phyloP scores from a whole-genome alignment of 768 basidiomycete genomes.

The Lepiota subincarnata region DNA sequence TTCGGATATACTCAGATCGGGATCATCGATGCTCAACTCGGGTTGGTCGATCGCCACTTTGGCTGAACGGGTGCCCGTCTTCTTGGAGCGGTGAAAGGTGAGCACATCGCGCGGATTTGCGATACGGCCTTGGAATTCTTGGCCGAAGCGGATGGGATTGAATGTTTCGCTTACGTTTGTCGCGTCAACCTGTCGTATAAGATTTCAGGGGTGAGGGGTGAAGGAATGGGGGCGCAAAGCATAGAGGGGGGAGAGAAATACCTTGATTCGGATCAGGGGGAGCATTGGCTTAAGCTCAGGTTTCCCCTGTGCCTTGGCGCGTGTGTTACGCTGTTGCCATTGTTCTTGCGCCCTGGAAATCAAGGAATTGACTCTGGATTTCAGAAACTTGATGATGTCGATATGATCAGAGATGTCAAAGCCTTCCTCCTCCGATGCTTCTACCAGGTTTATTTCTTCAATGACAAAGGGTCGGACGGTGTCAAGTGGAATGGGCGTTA shows the following conservation, averaged over 20 bases:
- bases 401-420: slow-evolving; percentile 79
- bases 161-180: slow-evolving; percentile 88
- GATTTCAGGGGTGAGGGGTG: background rate
- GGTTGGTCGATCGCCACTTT: slow-evolving; percentile 76
- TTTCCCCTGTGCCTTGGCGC: slow-evolving; percentile 58
- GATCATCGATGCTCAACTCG: slow-evolving; percentile 78
- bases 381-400: slow-evolving; percentile 78
- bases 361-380: slow-evolving; percentile 70
- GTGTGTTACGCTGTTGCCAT: slow-evolving; percentile 73
- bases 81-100: slow-evolving; percentile 83
- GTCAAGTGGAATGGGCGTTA: slow-evolving; percentile 82
- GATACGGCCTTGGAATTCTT: slow-evolving; percentile 85
- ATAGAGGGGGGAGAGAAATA: slow-evolving; percentile 19
- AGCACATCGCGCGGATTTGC: slow-evolving; percentile 95
- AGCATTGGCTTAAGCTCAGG: slow-evolving; percentile 67
- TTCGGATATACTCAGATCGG: slow-evolving; percentile 58
- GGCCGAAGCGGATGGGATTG: slow-evolving; percentile 95
- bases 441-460: slow-evolving; percentile 72
- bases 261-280: slow-evolving; percentile 84
- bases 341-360: slow-evolving; percentile 73
- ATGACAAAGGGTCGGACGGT: slow-evolving; percentile 95
- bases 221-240: background rate
- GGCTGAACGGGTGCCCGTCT: slow-evolving; percentile 36
- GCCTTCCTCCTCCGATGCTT: slow-evolving; percentile 72
- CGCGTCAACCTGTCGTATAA: slow-evolving; percentile 67